Conservation (phyloP, 2,329 filamentous ascomycete species). For the Trichoderma afroharzianum region DNA sequence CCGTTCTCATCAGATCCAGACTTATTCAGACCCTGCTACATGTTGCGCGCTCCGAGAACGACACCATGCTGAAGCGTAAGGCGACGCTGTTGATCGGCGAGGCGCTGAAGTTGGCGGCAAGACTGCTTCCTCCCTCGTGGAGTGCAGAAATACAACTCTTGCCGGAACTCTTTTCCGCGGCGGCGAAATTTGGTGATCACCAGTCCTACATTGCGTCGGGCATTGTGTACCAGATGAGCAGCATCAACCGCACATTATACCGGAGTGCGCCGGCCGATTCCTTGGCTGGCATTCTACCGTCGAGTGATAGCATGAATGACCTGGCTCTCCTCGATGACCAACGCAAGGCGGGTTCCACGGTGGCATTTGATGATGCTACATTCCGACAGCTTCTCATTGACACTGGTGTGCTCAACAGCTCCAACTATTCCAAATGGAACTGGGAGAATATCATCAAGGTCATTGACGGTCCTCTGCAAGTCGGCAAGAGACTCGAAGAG, state of each 20-base stretch:
- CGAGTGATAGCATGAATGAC: conserved; percentile 45
- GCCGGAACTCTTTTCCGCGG: conserved; percentile 76
- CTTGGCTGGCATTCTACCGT: conserved; percentile 37
- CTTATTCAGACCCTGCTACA: conserved; percentile 60
- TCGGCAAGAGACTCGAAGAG: conserved; percentile 87
- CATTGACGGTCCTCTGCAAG: conserved; percentile 88
- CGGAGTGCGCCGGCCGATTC: conserved; percentile 60
- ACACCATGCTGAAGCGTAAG: conserved; percentile 74
- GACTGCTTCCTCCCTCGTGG: conserved; percentile 75
- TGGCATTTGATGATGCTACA: conserved; percentile 56
- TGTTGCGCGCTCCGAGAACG: conserved; percentile 65
- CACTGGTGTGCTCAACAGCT: conserved; percentile 80
- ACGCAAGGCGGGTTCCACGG: conserved; percentile 46
- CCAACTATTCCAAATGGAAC: conserved; percentile 94
- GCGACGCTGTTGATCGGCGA: conserved; percentile 88
- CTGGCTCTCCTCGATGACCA: conserved; percentile 54
- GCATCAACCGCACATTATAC: conserved; percentile 89
- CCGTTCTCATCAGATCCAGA: conserved; percentile 78
- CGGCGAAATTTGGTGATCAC: conserved; percentile 67
- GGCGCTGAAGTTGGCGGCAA: conserved; percentile 82
- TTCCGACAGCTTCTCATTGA: conserved; percentile 67
- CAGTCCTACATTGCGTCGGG: conserved; percentile 77
- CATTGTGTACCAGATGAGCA: conserved; percentile 97
- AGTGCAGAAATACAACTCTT: conserved; percentile 83
- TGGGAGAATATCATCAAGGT: conserved; percentile 91